A percentile compares a stretch with the other conserved stretches of the same genome.
These are phyloP conservation scores for Plectranthus barbatus DNA, from an alignment of 257 asterid species.

Conservation along the genomic window DNA sequence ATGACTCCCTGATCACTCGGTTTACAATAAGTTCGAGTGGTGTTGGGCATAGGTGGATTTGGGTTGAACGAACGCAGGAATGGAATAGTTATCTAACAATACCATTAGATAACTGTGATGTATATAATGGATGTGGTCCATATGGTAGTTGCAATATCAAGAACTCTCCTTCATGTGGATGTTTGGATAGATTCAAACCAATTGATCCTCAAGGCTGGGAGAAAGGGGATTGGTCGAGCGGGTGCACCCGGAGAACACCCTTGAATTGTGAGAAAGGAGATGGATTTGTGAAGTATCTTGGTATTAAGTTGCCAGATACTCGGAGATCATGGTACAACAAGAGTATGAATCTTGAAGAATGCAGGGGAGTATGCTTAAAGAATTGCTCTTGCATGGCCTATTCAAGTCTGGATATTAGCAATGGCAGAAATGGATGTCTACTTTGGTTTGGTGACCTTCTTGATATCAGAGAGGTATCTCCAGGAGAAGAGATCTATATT, in stretches of 20 bases:
- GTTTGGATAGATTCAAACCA: not conserved
- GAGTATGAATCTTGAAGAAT: not conserved
- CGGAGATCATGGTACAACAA: not conserved
- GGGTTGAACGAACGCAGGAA: slow-evolving; percentile 25
- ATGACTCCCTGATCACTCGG: not conserved
- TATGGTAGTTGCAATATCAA: slow-evolving; percentile 7
- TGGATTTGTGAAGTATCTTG: not conserved
- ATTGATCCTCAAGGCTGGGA: slow-evolving; percentile 2
- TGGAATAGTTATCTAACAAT: not conserved
- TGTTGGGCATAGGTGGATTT: slow-evolving; percentile 13
- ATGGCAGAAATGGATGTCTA: slow-evolving; percentile 18
- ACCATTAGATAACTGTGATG: slow-evolving; percentile 29
- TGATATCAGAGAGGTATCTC: slow-evolving; percentile 22
- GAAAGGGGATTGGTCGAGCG: not conserved
- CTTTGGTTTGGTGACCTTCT: slow-evolving; percentile 30
- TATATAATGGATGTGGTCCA: slow-evolving; percentile 18
- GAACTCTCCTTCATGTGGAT: not conserved
- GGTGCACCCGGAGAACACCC: not conserved
- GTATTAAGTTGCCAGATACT: slow-evolving; percentile 5
- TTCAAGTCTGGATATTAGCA: not conserved
- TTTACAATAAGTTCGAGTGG: not conserved
- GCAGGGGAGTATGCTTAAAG: not conserved
- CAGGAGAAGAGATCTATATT: slow-evolving; percentile 23
- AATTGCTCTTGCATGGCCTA: slow-evolving; percentile 10
- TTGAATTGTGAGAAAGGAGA: not conserved